phyloP scores from a whole-genome alignment of 179 eudicot genomes.

The Corrigiola litoralis region DNA sequence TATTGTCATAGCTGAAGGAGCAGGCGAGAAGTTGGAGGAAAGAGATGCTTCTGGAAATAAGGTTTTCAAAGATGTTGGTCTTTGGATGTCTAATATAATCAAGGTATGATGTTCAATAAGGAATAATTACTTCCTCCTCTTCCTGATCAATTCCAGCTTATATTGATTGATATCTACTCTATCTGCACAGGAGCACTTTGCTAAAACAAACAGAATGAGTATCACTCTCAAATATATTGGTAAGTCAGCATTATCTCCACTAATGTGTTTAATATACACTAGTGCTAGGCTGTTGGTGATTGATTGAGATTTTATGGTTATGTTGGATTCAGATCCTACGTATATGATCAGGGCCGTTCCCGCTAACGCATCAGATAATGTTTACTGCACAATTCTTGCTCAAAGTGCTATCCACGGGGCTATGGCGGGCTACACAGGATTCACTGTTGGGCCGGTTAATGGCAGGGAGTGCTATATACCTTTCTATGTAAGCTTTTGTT shows the following conservation, averaged over 20 bases:
- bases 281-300: background rate
- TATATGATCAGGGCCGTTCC: constrained; percentile 90
- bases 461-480: constrained; percentile 81
- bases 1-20: constrained; percentile 97
- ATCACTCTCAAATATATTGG: constrained; percentile 93
- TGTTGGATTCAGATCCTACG: constrained; percentile 58
- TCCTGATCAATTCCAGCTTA: background rate
- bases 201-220: constrained; percentile 34
- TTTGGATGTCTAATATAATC: constrained; percentile 81
- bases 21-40: constrained; percentile 59
- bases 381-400: constrained; percentile 77
- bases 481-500: constrained; percentile 54
- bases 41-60: constrained; percentile 83
- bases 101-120: constrained; percentile 41
- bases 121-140: background rate
- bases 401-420: constrained; percentile 90
- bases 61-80: constrained; percentile 72
- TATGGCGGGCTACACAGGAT: constrained; percentile 91
- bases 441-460: constrained; percentile 66
- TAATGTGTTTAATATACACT: background rate
- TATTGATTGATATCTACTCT: background rate
- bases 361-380: constrained; percentile 79
- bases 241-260: background rate
- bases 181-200: constrained; percentile 65
- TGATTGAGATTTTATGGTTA: constrained; percentile 7